A percentile compares a stretch with the other conserved stretches of the same genome.
These are phyloP conservation scores for Daldinia childiae DNA, from an alignment of 495 filamentous ascomycete species.

Conservation along the genomic window DNA sequence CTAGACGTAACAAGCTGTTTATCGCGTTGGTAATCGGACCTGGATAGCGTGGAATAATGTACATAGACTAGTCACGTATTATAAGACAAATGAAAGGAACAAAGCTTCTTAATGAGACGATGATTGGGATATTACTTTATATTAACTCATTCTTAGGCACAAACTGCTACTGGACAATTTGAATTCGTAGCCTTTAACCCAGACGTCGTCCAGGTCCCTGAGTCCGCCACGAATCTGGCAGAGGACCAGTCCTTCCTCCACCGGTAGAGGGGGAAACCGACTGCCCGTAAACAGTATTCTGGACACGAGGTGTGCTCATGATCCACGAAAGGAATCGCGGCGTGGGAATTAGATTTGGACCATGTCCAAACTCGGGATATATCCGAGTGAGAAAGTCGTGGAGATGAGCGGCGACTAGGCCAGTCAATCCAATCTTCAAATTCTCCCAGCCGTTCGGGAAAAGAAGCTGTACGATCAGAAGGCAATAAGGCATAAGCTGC, in stretches of 20 bases:
- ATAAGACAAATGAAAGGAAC: not conserved
- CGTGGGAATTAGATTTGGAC: constrained; percentile 73
- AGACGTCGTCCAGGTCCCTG: constrained; percentile 75
- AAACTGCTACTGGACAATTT: not conserved
- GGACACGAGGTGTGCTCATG: constrained; percentile 60
- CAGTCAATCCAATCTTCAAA: constrained; percentile 67
- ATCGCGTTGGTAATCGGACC: not conserved
- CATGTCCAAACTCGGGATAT: constrained; percentile 85
- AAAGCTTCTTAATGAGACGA: not conserved
- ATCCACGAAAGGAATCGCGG: constrained; percentile 71
- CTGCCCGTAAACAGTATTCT: constrained; percentile 67
- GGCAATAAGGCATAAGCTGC: constrained; percentile 77
- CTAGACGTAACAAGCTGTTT: not conserved
- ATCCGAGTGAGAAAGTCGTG: constrained; percentile 86
- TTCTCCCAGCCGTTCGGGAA: constrained; percentile 55
- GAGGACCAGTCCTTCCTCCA: constrained; percentile 51
- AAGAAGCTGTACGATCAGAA: constrained; percentile 75
- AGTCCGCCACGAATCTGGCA: constrained; percentile 70
- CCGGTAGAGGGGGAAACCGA: constrained; percentile 54
- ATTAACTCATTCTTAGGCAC: not conserved
- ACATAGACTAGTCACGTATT: not conserved
- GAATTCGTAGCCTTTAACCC: constrained; percentile 48
- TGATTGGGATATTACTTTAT: not conserved
- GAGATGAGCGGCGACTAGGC: constrained; percentile 82
- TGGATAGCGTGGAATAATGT: not conserved